Conservation (phyloP, 257 asterid genomes). For the Ehretia macrophylla region DNA sequence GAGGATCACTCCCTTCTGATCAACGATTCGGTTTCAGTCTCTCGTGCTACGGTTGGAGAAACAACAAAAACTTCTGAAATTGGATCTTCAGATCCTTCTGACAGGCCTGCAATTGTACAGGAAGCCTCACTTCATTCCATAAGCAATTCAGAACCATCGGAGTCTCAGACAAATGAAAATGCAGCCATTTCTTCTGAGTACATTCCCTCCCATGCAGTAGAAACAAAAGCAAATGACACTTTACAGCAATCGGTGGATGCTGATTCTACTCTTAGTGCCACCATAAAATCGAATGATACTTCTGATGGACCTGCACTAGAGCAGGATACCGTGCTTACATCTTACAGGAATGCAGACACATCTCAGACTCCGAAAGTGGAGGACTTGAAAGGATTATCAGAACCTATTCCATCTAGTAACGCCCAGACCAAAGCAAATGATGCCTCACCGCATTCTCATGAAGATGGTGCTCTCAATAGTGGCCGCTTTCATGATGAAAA, state of each 20-base stretch:
- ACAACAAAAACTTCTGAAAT: slow-evolving; percentile 10
- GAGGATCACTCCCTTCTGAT: slow-evolving; percentile 5
- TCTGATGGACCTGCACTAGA: slow-evolving; percentile 30
- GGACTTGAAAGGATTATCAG: slow-evolving; percentile 11
- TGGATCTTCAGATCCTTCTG: slow-evolving; percentile 21
- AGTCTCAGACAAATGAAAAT: slow-evolving; percentile 18
- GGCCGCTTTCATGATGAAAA: slow-evolving; percentile 14
- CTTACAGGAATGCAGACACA: slow-evolving; percentile 15
- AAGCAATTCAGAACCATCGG: slow-evolving; percentile 19
- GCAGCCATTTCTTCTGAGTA: slow-evolving; percentile 4
- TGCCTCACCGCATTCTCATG: slow-evolving; percentile 16
- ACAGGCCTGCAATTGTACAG: slow-evolving; percentile 16
- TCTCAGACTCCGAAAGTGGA: slow-evolving; percentile 17
- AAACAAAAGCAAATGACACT: slow-evolving; percentile 20
- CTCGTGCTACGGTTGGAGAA: slow-evolving; percentile 19
- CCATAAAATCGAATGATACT: slow-evolving; percentile 14
- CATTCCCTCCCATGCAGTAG: slow-evolving; percentile 22
- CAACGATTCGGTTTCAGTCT: slow-evolving; percentile 14
- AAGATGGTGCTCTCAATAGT: slow-evolving; percentile 9
- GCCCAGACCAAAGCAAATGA: slow-evolving; percentile 13
- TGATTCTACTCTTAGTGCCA: neutral
- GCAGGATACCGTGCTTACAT: slow-evolving; percentile 21
- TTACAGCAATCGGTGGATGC: slow-evolving; percentile 7
- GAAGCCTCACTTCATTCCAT: slow-evolving; percentile 20
- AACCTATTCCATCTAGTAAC: slow-evolving; percentile 8